Evolutionary conservation across 2,329 filamentous ascomycete species (phyloP), one percentile per base, ranked within the genome.

Genomic region (Aspergillus amoenus): DNA sequence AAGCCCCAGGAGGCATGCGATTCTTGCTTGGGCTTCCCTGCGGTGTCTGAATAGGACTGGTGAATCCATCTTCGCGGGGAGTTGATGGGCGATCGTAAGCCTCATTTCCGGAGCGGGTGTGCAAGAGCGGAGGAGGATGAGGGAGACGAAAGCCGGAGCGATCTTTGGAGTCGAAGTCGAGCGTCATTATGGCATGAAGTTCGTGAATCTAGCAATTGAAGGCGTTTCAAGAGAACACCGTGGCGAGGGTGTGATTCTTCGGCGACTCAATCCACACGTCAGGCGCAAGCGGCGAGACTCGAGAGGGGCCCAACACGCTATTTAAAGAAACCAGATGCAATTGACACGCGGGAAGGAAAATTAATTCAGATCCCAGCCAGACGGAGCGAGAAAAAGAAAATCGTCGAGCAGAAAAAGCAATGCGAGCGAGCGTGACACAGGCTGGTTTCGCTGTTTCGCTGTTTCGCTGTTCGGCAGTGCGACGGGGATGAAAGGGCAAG

Each of bases 1-100:
- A 70, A 41, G 79, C 75, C 43, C 79, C 79, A 9, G 79, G 79
- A 18, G 79, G 79, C 52, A 77, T 61, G 46, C 73, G 70, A 55
- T 74, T 78, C 66, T 81, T 81, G 74, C 79, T 81, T 22, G 79
- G 79, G 57, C 79, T 81, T n/a, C 79, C 79, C 57, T 78, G 76
- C 22, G 79, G 79, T 4, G 79, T 81, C 60, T 78, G 74, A 45
- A 71, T 61, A 8, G 79, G 79, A 65, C 77, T 80, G 52, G 77
- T 79, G 64, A 81, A 81, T 56, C 70, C 78, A 71, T 73, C 66
- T 12, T 69, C 67, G 18, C 70, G 72, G 37, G 78, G 77, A 11
- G 79, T 80, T 27, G 74, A 75, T 52, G 79, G 79, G 52, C 73
- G 71, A 60, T 80, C 78, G 60, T 77, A 76, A 58, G 71, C 64